phyloP scores from a whole-genome alignment of 2,329 filamentous ascomycete genomes.

The Chaetomium olivaceum region DNA sequence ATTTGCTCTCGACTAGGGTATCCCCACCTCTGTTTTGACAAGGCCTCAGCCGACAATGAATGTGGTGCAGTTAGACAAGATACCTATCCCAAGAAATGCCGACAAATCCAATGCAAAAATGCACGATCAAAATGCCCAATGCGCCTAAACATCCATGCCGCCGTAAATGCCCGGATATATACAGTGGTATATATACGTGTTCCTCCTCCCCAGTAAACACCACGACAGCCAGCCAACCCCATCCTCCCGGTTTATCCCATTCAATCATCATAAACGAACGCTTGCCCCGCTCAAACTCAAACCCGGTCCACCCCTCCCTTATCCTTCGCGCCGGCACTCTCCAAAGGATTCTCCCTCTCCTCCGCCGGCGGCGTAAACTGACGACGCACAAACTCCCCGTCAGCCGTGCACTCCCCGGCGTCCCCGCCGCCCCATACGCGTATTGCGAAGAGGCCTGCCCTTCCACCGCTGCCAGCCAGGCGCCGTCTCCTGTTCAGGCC shows the following conservation, averaged over 20 bases:
- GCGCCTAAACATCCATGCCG: neutral
- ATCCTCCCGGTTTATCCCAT: neutral
- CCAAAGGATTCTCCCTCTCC: slow-evolving; percentile 39
- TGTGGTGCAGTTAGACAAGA: neutral
- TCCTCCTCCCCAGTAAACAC: neutral
- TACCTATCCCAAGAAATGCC: neutral
- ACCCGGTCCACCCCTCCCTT: neutral
- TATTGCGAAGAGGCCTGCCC: slow-evolving; percentile 8
- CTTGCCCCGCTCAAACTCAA: neutral
- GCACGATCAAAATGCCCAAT: neutral
- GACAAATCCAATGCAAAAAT: neutral
- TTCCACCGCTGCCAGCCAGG: slow-evolving; percentile 15
- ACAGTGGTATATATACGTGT: neutral
- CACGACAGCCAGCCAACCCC: too few relatives aligned
- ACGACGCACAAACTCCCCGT: slow-evolving; percentile 30
- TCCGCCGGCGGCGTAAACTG: slow-evolving; percentile 40
- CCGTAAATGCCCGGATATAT: slow-evolving; percentile 1
- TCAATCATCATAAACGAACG: neutral
- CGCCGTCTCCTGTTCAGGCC: neutral
- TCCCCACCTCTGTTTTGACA: neutral
- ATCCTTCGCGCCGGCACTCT: slow-evolving; percentile 11
- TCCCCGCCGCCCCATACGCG: neutral
- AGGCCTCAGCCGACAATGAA: neutral
- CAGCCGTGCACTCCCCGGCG: slow-evolving; percentile 1
- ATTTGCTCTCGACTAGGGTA: neutral